Evolutionary conservation across 148 eudicot species (phyloP), one percentile per base, ranked within the genome.

Genomic region (Fagopyrum tataricum): DNA sequence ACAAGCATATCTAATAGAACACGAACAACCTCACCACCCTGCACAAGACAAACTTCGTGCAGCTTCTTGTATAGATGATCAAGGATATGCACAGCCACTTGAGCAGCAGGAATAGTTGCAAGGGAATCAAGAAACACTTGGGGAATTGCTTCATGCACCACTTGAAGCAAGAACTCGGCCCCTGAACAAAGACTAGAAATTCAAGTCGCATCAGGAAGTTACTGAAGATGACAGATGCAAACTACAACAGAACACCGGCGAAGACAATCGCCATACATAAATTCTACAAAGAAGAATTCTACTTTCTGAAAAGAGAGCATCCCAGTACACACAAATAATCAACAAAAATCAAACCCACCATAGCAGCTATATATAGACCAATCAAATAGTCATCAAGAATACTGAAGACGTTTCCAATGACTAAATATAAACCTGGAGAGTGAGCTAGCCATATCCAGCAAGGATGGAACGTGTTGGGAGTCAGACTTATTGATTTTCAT

Each of bases 151-250:
- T 88, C 96, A 78, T 76, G 78, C 72, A 88, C 93, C 72, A 87
- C 73, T 84, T 90, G 91, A 72, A 83, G 76, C 79, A 95, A 73
- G 84, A 79, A 90, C 76, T 95, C 96, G 18, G 93, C 97, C 78
- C 97, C 98, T 83, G 98, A 84, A 81, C 91, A 95, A 78, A 91
- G 91, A 82, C 97, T 90, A 84, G 44, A 43, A 78, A 78, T 75
- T 72, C 55, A 82, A 53, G 82, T 69, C 70, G 67, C 58, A 75
- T 89, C 82, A 87, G 86, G 73, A 10, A 70, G 49, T n/a, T 44
- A 40, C 17, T 31, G 31, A 53, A 39, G 59, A 10, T 64, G 6
- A 55, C 43, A 62, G 8, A 59, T 72, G 41, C 41, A 46, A 43
- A n/a, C 24, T 31, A 75, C 44, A 71, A 6, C 46, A 24, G 43